These are phyloP conservation scores for Fusarium verticillioides DNA, from an alignment of 2,329 filamentous ascomycete genomes.

Conservation along the genomic window DNA sequence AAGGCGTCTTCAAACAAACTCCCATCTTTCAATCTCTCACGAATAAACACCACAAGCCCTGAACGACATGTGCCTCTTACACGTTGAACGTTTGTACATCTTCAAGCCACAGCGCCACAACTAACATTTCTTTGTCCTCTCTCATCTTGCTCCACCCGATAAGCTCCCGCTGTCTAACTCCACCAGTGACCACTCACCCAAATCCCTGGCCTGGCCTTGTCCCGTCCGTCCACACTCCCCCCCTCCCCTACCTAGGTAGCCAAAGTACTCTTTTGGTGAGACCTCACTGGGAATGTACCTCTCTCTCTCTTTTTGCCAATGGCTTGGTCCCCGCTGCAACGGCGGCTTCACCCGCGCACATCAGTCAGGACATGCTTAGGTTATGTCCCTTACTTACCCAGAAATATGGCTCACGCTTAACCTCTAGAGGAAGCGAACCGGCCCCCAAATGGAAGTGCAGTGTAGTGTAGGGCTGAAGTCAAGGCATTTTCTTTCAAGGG, in stretches of 20 bases:
- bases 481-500: neutral
- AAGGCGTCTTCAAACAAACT: neutral
- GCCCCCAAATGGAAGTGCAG: constrained; percentile 30
- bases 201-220: constrained; percentile 9
- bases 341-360: constrained; percentile 42
- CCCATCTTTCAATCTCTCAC: neutral
- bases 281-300: constrained; percentile 3
- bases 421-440: constrained; percentile 43
- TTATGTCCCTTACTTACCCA: constrained; percentile 11
- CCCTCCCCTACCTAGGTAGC: neutral
- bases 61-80: neutral
- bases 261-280: constrained; percentile 5
- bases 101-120: constrained; percentile 30
- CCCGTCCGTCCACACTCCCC: constrained; percentile 22
- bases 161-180: constrained; percentile 34
- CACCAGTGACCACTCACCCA: constrained; percentile 18
- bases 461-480: constrained; percentile 37
- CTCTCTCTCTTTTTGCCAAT: neutral
- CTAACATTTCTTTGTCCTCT: neutral
- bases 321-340: constrained; percentile 36
- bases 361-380: constrained; percentile 17
- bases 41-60: neutral
- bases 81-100: neutral
- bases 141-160: constrained; percentile 16
- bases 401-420: constrained; percentile 40